These are phyloP conservation scores for Styphnolobium japonicum DNA, from an alignment of 306 rosid genomes.

Conservation along the genomic window DNA sequence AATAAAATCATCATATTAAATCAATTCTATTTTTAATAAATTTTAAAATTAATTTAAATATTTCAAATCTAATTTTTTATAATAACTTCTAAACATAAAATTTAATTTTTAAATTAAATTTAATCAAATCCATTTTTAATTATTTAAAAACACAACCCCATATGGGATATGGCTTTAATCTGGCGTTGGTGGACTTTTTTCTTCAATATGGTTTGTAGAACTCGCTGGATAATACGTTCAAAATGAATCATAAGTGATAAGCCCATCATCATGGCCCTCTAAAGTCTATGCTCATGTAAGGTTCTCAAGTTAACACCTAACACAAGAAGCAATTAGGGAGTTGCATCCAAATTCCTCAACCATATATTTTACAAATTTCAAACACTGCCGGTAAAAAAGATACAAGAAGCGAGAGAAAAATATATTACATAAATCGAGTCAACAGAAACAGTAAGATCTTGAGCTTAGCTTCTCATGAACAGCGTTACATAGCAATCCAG, in stretches of 20 bases:
- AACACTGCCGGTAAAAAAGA: not conserved
- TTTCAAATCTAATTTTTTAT: too few species aligned
- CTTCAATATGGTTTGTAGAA: too few species aligned
- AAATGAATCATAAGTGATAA: not conserved
- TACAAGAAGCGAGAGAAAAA: not conserved
- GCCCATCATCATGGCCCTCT: not conserved
- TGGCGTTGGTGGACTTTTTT: too few species aligned
- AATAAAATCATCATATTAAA: too few species aligned
- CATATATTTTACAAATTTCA: not conserved
- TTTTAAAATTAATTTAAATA: too few species aligned
- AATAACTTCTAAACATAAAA: too few species aligned
- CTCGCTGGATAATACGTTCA: not conserved
- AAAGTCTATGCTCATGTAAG: not conserved
- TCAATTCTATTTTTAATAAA: too few species aligned
- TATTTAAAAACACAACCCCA: too few species aligned
- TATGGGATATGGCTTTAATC: not conserved
- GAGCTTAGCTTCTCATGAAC: not conserved
- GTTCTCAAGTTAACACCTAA: not conserved
- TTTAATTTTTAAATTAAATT: too few species aligned
- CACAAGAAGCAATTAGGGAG: not conserved
- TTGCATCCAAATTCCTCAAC: not conserved
- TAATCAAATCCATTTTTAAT: too few species aligned
- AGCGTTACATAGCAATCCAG: not conserved
- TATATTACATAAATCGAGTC: not conserved
- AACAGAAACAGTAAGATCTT: slow-evolving; percentile 17